Evolutionary conservation across 139 green algal genomes (phyloP), one percentile per base, ranked within the genome.

Genomic region (Trebouxia sp.): DNA sequence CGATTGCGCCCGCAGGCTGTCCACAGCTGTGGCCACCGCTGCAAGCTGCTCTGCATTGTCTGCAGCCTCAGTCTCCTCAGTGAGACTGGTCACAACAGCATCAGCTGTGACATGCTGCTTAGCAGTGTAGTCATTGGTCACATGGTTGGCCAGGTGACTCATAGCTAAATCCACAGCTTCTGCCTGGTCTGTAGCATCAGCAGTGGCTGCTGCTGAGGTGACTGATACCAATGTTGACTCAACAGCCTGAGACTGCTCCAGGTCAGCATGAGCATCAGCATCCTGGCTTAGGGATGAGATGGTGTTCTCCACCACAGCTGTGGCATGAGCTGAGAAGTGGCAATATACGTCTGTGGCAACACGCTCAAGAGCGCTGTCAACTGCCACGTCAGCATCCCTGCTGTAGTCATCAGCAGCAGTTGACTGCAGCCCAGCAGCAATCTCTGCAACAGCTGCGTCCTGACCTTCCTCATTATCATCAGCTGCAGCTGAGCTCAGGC

Each of bases 401-500:
- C 20, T 5, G 4, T 53, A 24, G 12, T 45, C 32, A 35, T 42
- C 28, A 41, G 28, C 22, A 26, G 30, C 24, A 9, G 39, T 30
- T 41, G 28, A 41, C 10, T 69, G 28, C 15, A 42, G 32, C 62
- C 42, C 15, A 15, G n/a, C 62, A 30, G 62, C 62, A 35, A 72
- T n/a, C 28, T 72, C 62, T 45, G 5, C 35, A 72, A 45, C 62
- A 69, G 58, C 58, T 69, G 28, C 58, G 20, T 72, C 62, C 32
- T 39, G 9, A 39, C 30, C 6, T n/a, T 26, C 62, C 12, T 42
- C 32, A 26, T 72, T 14, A 14, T 42, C 17, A 72, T 72, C 62
- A 43, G 35, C 32, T 14, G 3, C 35, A n/a, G n/a, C 62, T 45
- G 62, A 17, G 35, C 62, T 72, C 11, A 72, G 62, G 35, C n/a